Evolutionary conservation across 768 basidiomycete genomes (phyloP).

Genomic region (Mycena pura): DNA sequence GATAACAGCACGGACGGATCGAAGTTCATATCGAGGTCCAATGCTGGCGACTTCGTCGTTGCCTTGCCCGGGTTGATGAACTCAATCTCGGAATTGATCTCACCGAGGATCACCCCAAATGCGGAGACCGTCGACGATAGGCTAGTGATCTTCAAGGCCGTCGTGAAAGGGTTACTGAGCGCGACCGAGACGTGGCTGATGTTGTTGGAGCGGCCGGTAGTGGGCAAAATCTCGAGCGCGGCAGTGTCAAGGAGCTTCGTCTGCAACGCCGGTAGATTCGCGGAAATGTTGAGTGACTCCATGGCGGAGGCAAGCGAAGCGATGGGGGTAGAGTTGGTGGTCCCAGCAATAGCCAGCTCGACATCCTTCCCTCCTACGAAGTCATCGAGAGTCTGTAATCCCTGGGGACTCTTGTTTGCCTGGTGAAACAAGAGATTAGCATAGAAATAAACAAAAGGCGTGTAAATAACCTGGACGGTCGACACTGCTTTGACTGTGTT

Average conservation of each 20-base stretch:
- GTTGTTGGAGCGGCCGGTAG: constrained; percentile 67
- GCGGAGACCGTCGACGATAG: constrained; percentile 67
- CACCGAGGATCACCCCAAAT: constrained; percentile 67
- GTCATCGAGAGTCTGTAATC: constrained; percentile 67
- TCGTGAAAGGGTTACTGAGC: constrained; percentile 72
- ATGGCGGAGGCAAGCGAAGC: constrained; percentile 67
- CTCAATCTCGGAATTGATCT: constrained; percentile 57
- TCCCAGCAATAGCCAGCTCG: constrained; percentile 62
- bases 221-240: constrained; percentile 64
- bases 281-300: constrained; percentile 59
- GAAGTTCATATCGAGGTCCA: constrained; percentile 71
- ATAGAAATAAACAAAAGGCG: background rate
- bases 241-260: constrained; percentile 62
- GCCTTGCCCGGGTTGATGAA: constrained; percentile 61
- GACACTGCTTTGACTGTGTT: constrained; percentile 61
- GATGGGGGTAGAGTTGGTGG: constrained; percentile 63
- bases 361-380: constrained; percentile 73
- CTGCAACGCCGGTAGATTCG: constrained; percentile 65
- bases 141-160: constrained; percentile 60
- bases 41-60: constrained; percentile 60
- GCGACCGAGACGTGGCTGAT: constrained; percentile 68
- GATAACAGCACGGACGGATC: constrained; percentile 75
- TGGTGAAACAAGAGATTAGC: constrained; percentile 32
- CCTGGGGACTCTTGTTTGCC: constrained; percentile 67
- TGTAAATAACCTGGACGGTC: constrained; percentile 53